Evolutionary conservation across 768 basidiomycete genomes (phyloP).

Genomic region (Lactifluus subvellereus): DNA sequence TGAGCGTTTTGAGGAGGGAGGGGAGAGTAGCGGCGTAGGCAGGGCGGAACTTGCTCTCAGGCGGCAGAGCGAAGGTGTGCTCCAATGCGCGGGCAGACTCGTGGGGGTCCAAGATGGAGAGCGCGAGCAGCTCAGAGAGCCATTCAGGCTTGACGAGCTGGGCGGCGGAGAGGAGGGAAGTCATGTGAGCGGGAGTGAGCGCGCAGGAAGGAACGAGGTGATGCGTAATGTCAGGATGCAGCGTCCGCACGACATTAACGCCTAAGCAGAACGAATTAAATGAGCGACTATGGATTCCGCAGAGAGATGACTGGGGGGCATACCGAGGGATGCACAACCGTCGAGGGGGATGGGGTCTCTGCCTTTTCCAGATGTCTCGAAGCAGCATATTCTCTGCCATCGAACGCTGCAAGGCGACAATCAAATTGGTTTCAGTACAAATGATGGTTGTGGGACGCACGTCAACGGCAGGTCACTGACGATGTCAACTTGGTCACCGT

Average conservation of each 20-base stretch:
- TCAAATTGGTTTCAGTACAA: conserved; percentile 8
- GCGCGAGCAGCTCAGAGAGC: conserved; percentile 54
- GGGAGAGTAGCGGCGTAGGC: conserved; percentile 47
- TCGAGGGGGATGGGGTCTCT: conserved; percentile 24
- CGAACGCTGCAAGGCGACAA: conserved; percentile 22
- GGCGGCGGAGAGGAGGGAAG: conserved; percentile 53
- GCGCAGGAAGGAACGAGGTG: conserved; percentile 51
- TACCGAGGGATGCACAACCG: conserved; percentile 44
- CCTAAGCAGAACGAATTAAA: conserved; percentile 35
- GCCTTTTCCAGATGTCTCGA: conserved; percentile 27
- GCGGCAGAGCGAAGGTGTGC: conserved; percentile 45
- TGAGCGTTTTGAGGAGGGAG: conserved; percentile 43
- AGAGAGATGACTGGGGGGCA: conserved; percentile 19
- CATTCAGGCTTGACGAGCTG: conserved; percentile 63
- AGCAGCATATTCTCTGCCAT: conserved; percentile 28
- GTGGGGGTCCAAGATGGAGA: conserved; percentile 38
- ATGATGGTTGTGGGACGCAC: conserved; percentile 35
- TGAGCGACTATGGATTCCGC: neutral
- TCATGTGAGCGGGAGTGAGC: conserved; percentile 44
- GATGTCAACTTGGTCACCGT: conserved; percentile 50
- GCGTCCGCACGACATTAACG: conserved; percentile 46
- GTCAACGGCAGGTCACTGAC: conserved; percentile 38
- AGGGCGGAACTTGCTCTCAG: conserved; percentile 52
- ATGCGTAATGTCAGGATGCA: conserved; percentile 49
- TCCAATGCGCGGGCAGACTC: conserved; percentile 41